Base-by-base conservation (phyloP, 2,329 filamentous ascomycete species). In the Cadophora gregata region DNA sequence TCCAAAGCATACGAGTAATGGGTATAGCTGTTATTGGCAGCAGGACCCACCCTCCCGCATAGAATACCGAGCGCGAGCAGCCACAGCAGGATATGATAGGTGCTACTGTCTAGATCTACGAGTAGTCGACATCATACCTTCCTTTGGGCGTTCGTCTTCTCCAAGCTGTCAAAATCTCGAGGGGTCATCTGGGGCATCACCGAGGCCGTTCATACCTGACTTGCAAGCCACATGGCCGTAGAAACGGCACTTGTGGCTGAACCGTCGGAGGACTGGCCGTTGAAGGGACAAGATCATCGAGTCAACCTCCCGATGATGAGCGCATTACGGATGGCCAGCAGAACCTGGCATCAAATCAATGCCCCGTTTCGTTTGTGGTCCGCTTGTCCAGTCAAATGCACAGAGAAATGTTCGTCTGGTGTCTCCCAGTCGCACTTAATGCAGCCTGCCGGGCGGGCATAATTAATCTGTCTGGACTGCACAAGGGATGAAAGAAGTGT, bases 241-340 rank as follows among this genome's bases (percentile, higher is more conserved):
- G 16, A 58, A 56, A 65, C 36, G 62, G 63, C 64, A 65, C 59
- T 55, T 67, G 64, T 69, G 67, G 67, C 67, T 69, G 64, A 60
- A 59, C 36, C 63, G 56, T 42, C 51, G 50, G 51, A 45, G 55
- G 29, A 59, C 59, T 51, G 33, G 59, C 64, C 33, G 55, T 64
- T 62, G 42, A 53, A 27, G 21, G 38, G 42, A 51, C 42, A 31
- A 56, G 67, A 68, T 67, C 66, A 33, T 65, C 62, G 50, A 45
- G 27, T 50, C 31, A 36, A 48, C 25, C 7, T 31, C 25, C 38
- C 25, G 4, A 27, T 31, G 42, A 60, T 62, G 27, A 53, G 47
- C 45, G 61, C 50, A 42, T 55, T 25, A 24, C 58, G 19, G 50
- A 19, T 31, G 50, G n/a, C 50, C 27, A 31, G 25, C 27, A 59